Percentiles rank a stretch among this genome's conserved stretches.
These are phyloP conservation scores for Castanea crenata DNA, from an alignment of 306 rosid species.

Conservation along the genomic window DNA sequence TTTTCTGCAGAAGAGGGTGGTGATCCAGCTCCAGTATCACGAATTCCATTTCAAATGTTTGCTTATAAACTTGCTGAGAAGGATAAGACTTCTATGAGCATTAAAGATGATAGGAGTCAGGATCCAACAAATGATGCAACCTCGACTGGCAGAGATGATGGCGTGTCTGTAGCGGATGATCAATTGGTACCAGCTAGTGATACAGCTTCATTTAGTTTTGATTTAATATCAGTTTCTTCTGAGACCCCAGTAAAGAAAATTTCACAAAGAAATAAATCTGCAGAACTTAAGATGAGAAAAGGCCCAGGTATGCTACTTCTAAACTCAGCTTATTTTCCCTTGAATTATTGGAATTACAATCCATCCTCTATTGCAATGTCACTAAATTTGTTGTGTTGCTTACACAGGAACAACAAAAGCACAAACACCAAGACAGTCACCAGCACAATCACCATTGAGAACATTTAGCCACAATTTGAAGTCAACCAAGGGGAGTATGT, in stretches of 20 bases:
- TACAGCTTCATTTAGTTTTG: conserved; percentile 37
- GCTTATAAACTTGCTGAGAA: conserved; percentile 62
- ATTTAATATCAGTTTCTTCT: conserved; percentile 25
- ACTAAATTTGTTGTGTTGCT: conserved; percentile 14
- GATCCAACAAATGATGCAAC: conserved; percentile 34
- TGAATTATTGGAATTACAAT: neutral
- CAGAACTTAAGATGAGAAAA: conserved; percentile 34
- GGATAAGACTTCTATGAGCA: conserved; percentile 43
- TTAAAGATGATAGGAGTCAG: conserved; percentile 24
- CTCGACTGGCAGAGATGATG: conserved; percentile 24
- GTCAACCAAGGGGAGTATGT: conserved; percentile 28
- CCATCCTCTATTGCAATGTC: neutral
- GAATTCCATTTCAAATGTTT: conserved; percentile 86
- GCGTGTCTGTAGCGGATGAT: conserved; percentile 38
- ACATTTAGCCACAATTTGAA: conserved; percentile 29
- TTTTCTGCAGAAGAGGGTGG: conserved; percentile 27
- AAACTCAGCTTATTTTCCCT: neutral
- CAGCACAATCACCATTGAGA: conserved; percentile 33
- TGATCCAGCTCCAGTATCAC: conserved; percentile 36
- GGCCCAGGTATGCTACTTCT: conserved; percentile 54
- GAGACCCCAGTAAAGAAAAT: conserved; percentile 49
- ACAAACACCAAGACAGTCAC: conserved; percentile 19
- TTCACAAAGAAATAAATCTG: conserved; percentile 22
- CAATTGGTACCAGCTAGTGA: conserved; percentile 24
- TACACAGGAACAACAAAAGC: conserved; percentile 32